These are phyloP conservation scores for Jasminum sambac DNA, from an alignment of 257 asterid species.

Conservation along the genomic window DNA sequence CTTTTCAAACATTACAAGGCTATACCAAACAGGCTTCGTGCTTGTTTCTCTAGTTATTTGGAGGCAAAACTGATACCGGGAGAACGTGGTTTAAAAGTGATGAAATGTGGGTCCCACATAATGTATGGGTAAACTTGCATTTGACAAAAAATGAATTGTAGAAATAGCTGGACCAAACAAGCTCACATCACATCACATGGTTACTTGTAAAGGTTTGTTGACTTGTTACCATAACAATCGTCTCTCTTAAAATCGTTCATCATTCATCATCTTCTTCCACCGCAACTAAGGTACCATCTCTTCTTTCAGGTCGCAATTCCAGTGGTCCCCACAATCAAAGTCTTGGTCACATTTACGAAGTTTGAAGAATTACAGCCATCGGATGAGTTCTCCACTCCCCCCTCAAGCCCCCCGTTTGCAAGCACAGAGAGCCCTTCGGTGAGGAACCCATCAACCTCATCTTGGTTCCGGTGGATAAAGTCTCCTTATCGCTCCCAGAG, in stretches of 20 bases:
- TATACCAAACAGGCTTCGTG: not conserved
- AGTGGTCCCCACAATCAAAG: slow-evolving; percentile 84
- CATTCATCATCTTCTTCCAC: not conserved
- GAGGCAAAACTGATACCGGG: too few relatives aligned
- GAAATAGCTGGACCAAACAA: too few relatives aligned
- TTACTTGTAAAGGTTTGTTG: not conserved
- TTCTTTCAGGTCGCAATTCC: slow-evolving; percentile 87
- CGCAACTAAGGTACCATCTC: not conserved
- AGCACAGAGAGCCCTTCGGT: slow-evolving; percentile 57
- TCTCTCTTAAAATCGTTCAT: too few relatives aligned
- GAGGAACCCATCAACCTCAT: slow-evolving; percentile 54
- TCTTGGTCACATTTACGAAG: slow-evolving; percentile 87
- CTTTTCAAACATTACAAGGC: not conserved
- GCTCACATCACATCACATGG: not conserved
- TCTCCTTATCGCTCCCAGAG: slow-evolving; percentile 63
- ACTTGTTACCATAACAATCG: too few relatives aligned
- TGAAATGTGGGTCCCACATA: too few relatives aligned
- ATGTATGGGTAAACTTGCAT: too few relatives aligned
- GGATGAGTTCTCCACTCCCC: slow-evolving; percentile 92
- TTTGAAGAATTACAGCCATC: slow-evolving; percentile 82
- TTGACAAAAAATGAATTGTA: too few relatives aligned
- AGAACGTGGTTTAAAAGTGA: too few relatives aligned
- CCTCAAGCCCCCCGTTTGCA: slow-evolving; percentile 67
- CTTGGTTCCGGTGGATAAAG: slow-evolving; percentile 98
- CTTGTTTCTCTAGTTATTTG: too few relatives aligned